Conservation (phyloP, 2,329 filamentous ascomycete genomes). For the Lachnellula cervina region DNA sequence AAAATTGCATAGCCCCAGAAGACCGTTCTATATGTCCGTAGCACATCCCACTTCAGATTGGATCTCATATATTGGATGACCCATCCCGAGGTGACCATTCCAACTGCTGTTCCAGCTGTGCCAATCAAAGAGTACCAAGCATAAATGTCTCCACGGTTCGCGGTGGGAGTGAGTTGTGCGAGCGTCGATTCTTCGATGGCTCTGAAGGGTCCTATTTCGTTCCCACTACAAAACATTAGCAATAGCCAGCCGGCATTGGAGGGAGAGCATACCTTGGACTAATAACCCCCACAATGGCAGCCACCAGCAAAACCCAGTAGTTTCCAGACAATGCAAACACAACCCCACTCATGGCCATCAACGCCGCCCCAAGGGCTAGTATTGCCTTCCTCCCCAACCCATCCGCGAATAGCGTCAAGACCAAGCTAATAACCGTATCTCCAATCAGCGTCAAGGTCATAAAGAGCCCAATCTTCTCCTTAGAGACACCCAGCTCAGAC, state of each 20-base stretch:
- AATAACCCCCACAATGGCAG: conserved; percentile 57
- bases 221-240: conserved; percentile 42
- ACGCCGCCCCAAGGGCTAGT: conserved; percentile 47
- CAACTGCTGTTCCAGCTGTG: conserved; percentile 55
- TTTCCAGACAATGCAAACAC: conserved; percentile 48
- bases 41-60: conserved; percentile 38
- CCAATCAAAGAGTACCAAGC: conserved; percentile 59
- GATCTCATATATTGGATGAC: conserved; percentile 46
- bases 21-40: conserved; percentile 48
- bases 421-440: conserved; percentile 54
- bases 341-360: conserved; percentile 53
- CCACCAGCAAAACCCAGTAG: conserved; percentile 54
- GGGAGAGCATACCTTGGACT: conserved; percentile 42
- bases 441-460: conserved; percentile 61
- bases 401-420: conserved; percentile 56
- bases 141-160: conserved; percentile 50
- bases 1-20: conserved; percentile 54
- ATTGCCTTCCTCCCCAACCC: conserved; percentile 48
- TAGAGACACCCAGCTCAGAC: conserved; percentile 43
- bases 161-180: conserved; percentile 47
- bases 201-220: conserved; percentile 59
- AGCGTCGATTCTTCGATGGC: conserved; percentile 58
- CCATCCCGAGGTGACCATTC: conserved; percentile 57
- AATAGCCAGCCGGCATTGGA: not conserved
- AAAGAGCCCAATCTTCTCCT: conserved; percentile 54